Percentiles rank a stretch among this genome's conserved stretches.
These are phyloP conservation scores for Rutstroemia sp. DNA, from an alignment of 2,329 filamentous ascomycete genomes.

Conservation along the genomic window DNA sequence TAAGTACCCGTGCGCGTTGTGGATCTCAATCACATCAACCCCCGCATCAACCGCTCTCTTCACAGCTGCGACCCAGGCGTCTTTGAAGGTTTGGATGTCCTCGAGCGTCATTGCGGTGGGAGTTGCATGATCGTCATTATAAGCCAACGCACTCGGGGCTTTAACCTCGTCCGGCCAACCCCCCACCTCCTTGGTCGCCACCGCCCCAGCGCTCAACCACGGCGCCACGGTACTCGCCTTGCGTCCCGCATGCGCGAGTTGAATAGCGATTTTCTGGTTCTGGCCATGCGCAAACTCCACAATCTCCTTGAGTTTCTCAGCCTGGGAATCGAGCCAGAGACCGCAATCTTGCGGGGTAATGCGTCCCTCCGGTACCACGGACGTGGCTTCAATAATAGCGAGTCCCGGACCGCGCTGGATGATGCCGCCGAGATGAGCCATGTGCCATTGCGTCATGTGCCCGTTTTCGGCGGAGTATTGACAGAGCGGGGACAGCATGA, in stretches of 20 bases:
- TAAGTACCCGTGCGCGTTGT: constrained; percentile 74
- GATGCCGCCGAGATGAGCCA: constrained; percentile 75
- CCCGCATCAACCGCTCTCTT: constrained; percentile 59
- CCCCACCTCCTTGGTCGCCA: constrained; percentile 42
- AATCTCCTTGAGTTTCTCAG: constrained; percentile 56
- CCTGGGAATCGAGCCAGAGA: constrained; percentile 79
- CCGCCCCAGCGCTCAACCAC: constrained; percentile 51
- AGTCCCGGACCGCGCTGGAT: constrained; percentile 68
- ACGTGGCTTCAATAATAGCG: constrained; percentile 70
- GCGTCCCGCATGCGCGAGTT: constrained; percentile 73
- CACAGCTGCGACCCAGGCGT: constrained; percentile 51
- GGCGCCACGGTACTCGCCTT: constrained; percentile 55
- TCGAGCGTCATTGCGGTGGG: constrained; percentile 61
- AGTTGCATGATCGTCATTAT: constrained; percentile 48
- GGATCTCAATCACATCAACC: constrained; percentile 68
- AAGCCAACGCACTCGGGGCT: constrained; percentile 47
- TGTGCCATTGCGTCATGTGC: constrained; percentile 72
- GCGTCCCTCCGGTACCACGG: constrained; percentile 67
- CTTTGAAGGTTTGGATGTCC: constrained; percentile 61
- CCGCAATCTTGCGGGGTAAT: constrained; percentile 77
- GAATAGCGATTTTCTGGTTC: constrained; percentile 67
- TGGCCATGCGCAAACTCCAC: constrained; percentile 77
- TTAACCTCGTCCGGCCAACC: constrained; percentile 53
- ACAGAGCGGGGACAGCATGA: constrained; percentile 56
- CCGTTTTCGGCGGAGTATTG: constrained; percentile 63